Base-by-base conservation (phyloP, 441 rosid species). In the Gossypium armourianum region DNA sequence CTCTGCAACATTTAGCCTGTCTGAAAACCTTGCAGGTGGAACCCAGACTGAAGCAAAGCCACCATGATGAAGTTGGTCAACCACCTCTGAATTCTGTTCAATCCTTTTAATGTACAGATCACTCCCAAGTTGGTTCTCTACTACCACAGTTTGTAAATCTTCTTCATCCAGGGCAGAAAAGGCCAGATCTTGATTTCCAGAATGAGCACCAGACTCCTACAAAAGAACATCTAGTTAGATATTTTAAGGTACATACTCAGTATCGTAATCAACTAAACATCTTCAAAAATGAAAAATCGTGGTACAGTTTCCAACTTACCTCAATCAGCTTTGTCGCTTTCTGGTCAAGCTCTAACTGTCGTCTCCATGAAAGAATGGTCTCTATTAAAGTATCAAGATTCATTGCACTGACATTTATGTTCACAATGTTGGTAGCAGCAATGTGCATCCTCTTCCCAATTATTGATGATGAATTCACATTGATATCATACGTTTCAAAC, bases 141-240 rank as follows among this genome's bases (percentile, higher is more conserved):
- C 83, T 36, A 82, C 79, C 67, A 91, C 80, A 56, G 96, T 90
- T 79, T 87, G 97, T 77, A 86, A 88, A 81, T 95, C 99, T 82
- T 91, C 99, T 82, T 92, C 99, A 73, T 95, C 98, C 80, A 95
- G 78, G 29, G 98, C 99, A 76, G 97, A 95, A 78, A 86, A 83
- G 55, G 83, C 75, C 71, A 84, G 83, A 75, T 83, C 88, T 74
- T 86, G 91, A 32, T 78, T 74, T 77, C 74, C 84, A 67, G 60
- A 70, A 77, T 77, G 79, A 74, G 80, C 59, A 69, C 74, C 77
- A 71, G 88, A 83, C 59, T 83, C 89, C 99, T 96, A 91, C 66
- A 74, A 56, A 36, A 80, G 36, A 32, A 76, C 19, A 74, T 61
- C 66, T 68, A 54, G 55, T 73, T 54, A 80, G 72, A 74, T 45